Evolutionary conservation across 345 rosid species (phyloP).

Genomic region (Lepidium didymum): DNA sequence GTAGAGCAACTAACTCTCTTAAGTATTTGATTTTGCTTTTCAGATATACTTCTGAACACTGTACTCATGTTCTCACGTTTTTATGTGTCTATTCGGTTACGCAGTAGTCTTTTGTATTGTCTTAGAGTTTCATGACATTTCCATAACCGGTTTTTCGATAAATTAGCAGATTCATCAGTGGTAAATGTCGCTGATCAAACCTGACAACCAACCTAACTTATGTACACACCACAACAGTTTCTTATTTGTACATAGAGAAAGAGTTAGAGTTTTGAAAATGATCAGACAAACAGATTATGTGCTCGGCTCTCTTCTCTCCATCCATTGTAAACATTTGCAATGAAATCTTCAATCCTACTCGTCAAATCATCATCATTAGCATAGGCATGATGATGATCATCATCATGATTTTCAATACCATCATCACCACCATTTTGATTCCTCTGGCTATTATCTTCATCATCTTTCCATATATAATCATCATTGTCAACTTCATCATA

Average conservation of each 20-base stretch:
- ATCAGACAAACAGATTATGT: slow-evolving; percentile 9
- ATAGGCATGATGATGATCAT: background rate
- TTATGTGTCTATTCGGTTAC: background rate
- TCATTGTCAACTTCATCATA: slow-evolving; percentile 16
- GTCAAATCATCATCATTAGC: slow-evolving; percentile 14
- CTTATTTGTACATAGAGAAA: background rate
- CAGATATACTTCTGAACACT: background rate
- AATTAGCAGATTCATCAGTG: background rate
- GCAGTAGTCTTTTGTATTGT: background rate
- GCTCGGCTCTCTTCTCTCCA: slow-evolving; percentile 26
- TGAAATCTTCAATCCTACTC: slow-evolving; percentile 19
- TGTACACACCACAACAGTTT: background rate
- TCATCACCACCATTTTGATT: slow-evolving; percentile 11
- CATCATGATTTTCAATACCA: slow-evolving; percentile 11
- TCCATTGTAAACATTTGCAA: slow-evolving; percentile 23
- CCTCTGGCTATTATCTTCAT: slow-evolving; percentile 8
- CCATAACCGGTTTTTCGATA: background rate
- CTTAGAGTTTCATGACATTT: background rate
- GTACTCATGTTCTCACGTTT: background rate
- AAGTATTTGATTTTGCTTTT: background rate
- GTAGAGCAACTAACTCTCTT: background rate
- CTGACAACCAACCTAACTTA: background rate
- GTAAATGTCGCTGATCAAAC: background rate
- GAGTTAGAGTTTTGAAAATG: background rate
- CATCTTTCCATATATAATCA: slow-evolving; percentile 14